Evolutionary conservation across 495 filamentous ascomycete genomes (phyloP).

Genomic region (Tricharina praecox): DNA sequence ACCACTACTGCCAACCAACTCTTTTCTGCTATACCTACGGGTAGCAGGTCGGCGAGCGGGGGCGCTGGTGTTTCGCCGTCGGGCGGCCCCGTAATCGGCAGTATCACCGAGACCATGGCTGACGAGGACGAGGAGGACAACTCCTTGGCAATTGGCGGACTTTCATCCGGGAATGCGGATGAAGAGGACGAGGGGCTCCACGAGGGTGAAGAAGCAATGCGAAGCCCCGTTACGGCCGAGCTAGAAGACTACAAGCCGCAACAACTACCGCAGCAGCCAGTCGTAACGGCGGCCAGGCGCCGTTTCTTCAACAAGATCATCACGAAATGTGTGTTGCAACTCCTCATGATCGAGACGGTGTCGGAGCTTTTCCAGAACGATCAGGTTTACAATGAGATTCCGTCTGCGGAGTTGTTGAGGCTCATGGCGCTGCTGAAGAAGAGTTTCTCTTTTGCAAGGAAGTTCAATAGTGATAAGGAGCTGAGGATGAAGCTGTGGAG

Average conservation of each 20-base stretch:
- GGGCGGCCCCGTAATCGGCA: background rate
- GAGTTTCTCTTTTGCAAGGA: slow-evolving; percentile 85
- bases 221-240: slow-evolving; percentile 31
- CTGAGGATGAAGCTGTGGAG: slow-evolving; percentile 84
- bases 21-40: slow-evolving; percentile 56
- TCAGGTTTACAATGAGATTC: slow-evolving; percentile 82
- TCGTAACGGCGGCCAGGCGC: slow-evolving; percentile 83
- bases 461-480: slow-evolving; percentile 94
- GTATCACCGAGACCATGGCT: slow-evolving; percentile 19
- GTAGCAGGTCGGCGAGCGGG: slow-evolving; percentile 33
- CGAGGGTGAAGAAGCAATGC: slow-evolving; percentile 25
- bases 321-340: slow-evolving; percentile 90
- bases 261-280: slow-evolving; percentile 62
- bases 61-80: slow-evolving; percentile 11
- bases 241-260: slow-evolving; percentile 81
- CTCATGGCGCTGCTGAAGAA: slow-evolving; percentile 89
- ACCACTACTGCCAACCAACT: slow-evolving; percentile 86
- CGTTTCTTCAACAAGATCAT: slow-evolving; percentile 99
- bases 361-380: slow-evolving; percentile 97
- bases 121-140: slow-evolving; percentile 32
- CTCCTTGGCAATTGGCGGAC: slow-evolving; percentile 47
- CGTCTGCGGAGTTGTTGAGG: slow-evolving; percentile 68
- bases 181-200: slow-evolving; percentile 19
- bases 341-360: slow-evolving; percentile 98
- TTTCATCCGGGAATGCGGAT: slow-evolving; percentile 15